These are phyloP conservation scores for Astrocystis sublimbata DNA, from an alignment of 495 filamentous ascomycete species.

Conservation along the genomic window DNA sequence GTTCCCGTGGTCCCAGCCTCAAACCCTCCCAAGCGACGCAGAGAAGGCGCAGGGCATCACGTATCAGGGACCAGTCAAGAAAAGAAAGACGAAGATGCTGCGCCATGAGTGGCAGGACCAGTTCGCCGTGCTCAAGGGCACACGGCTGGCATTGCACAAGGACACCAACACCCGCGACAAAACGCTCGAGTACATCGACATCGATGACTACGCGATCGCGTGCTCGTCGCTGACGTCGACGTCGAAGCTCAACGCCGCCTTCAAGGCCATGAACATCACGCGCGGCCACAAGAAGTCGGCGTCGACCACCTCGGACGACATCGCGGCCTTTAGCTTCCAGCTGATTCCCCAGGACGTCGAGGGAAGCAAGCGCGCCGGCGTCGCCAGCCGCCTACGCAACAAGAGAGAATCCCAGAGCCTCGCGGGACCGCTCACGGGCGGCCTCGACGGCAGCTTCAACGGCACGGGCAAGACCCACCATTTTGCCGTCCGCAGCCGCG, in stretches of 20 bases:
- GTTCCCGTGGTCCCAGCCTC: slow-evolving; percentile 49
- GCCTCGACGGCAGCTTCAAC: slow-evolving; percentile 35
- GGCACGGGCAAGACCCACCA: slow-evolving; percentile 86
- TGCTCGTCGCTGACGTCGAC: slow-evolving; percentile 73
- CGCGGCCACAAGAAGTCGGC: slow-evolving; percentile 48
- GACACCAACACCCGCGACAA: slow-evolving; percentile 57
- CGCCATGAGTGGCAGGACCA: slow-evolving; percentile 92
- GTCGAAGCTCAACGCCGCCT: slow-evolving; percentile 81
- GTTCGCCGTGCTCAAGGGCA: slow-evolving; percentile 84
- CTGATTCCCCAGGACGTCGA: slow-evolving; percentile 68
- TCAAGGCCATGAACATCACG: slow-evolving; percentile 76
- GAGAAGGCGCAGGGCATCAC: slow-evolving; percentile 52
- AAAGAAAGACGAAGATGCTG: slow-evolving; percentile 84
- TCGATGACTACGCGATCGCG: slow-evolving; percentile 93
- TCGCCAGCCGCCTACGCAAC: slow-evolving; percentile 34
- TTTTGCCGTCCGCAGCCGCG: slow-evolving; percentile 82
- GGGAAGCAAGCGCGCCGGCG: slow-evolving; percentile 44
- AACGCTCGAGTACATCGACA: slow-evolving; percentile 82
- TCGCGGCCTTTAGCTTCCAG: slow-evolving; percentile 84
- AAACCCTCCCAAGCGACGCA: slow-evolving; percentile 34
- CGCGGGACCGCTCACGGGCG: slow-evolving; percentile 27
- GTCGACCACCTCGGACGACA: slow-evolving; percentile 44
- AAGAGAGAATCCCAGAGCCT: slow-evolving; percentile 46
- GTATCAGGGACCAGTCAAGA: slow-evolving; percentile 88
- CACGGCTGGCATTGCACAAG: slow-evolving; percentile 77